Evolutionary conservation across 2,329 filamentous ascomycete species (phyloP).

Genomic region (Xylariaceae sp.): DNA sequence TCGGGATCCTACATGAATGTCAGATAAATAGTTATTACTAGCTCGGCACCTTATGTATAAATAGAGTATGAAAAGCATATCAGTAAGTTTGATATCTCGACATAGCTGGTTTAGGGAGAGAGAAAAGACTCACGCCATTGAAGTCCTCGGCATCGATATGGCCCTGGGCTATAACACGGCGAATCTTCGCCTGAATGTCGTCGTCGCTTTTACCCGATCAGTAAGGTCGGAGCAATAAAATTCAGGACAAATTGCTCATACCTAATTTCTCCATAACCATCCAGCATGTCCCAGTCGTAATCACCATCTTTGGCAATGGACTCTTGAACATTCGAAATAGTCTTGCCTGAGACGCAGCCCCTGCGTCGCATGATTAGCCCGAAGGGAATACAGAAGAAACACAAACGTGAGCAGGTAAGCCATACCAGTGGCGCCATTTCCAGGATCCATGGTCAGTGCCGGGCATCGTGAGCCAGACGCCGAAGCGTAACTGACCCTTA

Average conservation of each 20-base stretch:
- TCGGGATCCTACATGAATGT: constrained; percentile 66
- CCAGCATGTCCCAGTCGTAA: constrained; percentile 70
- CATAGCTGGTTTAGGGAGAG: no score
- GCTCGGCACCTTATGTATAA: no score
- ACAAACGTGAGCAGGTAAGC: constrained; percentile 5
- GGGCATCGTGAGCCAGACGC: constrained; percentile 69
- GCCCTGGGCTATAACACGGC: constrained; percentile 73
- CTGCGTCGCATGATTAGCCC: constrained; percentile 50
- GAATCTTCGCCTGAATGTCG: constrained; percentile 75
- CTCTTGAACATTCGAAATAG: constrained; percentile 70
- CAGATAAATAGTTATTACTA: no score
- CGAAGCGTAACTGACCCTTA: constrained; percentile 82
- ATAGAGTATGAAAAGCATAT: no score
- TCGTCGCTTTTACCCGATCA: constrained; percentile 46
- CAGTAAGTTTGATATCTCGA: no score
- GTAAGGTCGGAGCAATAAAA: neutral
- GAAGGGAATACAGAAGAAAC: neutral
- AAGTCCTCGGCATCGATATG: constrained; percentile 87
- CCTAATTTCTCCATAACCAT: constrained; percentile 80
- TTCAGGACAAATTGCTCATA: constrained; percentile 24
- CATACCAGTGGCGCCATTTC: constrained; percentile 87
- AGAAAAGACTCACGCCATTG: constrained; percentile 72
- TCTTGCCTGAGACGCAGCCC: constrained; percentile 85
- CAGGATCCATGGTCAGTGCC: constrained; percentile 64
- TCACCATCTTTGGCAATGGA: constrained; percentile 55